Base-by-base conservation (phyloP, 139 green algal genomes). In the Picochlorum sp. region DNA sequence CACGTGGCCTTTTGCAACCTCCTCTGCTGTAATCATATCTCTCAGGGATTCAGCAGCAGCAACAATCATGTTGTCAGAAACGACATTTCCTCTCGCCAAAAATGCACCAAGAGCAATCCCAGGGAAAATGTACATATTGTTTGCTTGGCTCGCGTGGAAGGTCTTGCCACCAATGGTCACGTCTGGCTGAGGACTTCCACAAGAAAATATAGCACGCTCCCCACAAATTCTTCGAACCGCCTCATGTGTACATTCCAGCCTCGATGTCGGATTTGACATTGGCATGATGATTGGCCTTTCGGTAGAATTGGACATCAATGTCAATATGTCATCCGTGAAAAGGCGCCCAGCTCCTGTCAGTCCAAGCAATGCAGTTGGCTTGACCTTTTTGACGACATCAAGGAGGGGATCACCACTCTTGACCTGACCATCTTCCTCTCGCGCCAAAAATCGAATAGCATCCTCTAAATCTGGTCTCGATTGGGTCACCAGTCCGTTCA, bases 211-310 rank as follows among this genome's bases (percentile, higher is more conserved):
- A 23, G 78, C 79, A 13, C 80, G 62, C 10, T 78, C 82, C 11
- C 61, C 67, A 50, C 74, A 72, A 15, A 38, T 32, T 76, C 62
- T 46, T 61, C 69, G 37, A 37, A 79, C 89, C 21, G 95, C 81
- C 69, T 85, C 61, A 49, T 82, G 82, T 14, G 87, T 95, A 84
- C 88, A 95, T 80, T 97, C 91, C 32, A 89, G 73, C 65, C 84
- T 82, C 44, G 23, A 69, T 23, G 89, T 96, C 21, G 90, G 90
- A 71, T 97, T 97, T 69, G 77, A 90, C 61, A 97, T 80, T 9
- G 90, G 82, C 69, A 97, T 92, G 62, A 97, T 87, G 72, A 97
- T 78, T 32, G 91, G 90, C 0, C 77, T 80, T 58, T 90, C 74
- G 62, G 79, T 84, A 66, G 61, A 71, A 64, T 69, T 28, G 0